Percentiles rank a stretch among this genome's conserved stretches.
Evolutionary conservation across 805 yeast genomes (phyloP).

Genomic region (Zygotorulaspora chibaensis): DNA sequence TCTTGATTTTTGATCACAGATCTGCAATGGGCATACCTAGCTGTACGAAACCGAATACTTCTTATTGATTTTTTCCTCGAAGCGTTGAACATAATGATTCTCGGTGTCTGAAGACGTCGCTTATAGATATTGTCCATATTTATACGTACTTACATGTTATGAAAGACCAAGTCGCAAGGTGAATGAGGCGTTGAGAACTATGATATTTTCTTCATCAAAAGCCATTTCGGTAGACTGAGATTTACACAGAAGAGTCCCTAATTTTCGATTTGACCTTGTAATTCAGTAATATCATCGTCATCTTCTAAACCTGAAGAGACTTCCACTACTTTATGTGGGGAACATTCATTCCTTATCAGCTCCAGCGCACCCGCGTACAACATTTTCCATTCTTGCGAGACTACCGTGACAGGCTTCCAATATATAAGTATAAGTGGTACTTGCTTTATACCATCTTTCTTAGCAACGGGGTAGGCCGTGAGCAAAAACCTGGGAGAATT

Average conservation of each 20-base stretch:
- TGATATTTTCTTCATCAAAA: too few relatives aligned
- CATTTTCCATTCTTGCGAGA: slow-evolving; percentile 75
- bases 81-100: too few relatives aligned
- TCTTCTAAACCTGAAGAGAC: slow-evolving; percentile 34
- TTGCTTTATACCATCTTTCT: slow-evolving; percentile 66
- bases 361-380: slow-evolving; percentile 89
- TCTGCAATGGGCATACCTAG: too few relatives aligned
- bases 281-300: slow-evolving; percentile 31
- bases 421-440: slow-evolving; percentile 77
- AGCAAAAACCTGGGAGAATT: slow-evolving; percentile 73
- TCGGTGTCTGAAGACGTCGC: too few relatives aligned
- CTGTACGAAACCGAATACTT: too few relatives aligned
- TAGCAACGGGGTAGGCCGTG: slow-evolving; percentile 68
- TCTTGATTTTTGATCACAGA: too few relatives aligned
- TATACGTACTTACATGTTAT: too few relatives aligned
- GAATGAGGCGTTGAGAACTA: too few relatives aligned
- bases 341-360: slow-evolving; percentile 69
- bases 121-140: too few relatives aligned
- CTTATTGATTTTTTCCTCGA: too few relatives aligned
- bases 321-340: slow-evolving; percentile 48
- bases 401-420: slow-evolving; percentile 82
- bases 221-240: too few relatives aligned
- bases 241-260: background rate
- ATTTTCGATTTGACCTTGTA: slow-evolving; percentile 39
- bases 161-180: too few relatives aligned